Evolutionary conservation across 139 green algal species (phyloP), one percentile per base, ranked within the genome.

Genomic region (Raphidocelis subcapitata): DNA sequence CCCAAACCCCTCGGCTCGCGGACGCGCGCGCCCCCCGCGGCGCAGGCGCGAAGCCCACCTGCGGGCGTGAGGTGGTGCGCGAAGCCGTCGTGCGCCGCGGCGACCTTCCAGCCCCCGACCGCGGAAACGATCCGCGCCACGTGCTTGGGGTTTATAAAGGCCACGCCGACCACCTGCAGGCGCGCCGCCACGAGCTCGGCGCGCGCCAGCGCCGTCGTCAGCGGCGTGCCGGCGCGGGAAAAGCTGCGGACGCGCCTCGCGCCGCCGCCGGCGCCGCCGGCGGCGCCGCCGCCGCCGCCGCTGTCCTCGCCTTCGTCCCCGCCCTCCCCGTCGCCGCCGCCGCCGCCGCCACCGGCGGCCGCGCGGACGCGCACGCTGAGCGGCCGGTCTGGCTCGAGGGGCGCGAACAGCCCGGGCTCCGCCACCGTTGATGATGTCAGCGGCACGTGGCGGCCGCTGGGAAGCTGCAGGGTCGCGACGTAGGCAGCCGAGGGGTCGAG

Each of bases 91-190:
- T 28, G 15, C 56, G 49, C 36, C 1, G 5, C 26, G 4, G 56
- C 55, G 26, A 75, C 56, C 57, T 67, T 75, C 69, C 69, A 75
- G 26, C 69, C 69, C 1, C 69, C 69, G 24, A 67, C 69, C 69
- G 65, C 65, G 41, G 37, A 37, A 35, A 29, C 28, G 10, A 75
- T 31, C 8, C 69, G 56, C 28, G 56, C 44, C 10, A 28, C 29
- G 24, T 12, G 36, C 41, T 47, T 29, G 1, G 41, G 55, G 5
- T 28, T 37, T 29, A 75, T 1, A 32, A 75, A 67, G 0, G 69
- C 69, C 8, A n/a, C 2, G 5, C 32, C 12, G 32, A n/a, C 18
- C 8, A 26, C 56, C 18, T 26, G 26, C 20, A 75, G 57, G 2
- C n/a, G 33, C 32, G 26, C 41, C 26, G 57, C 69, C 14, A 75